A percentile compares a stretch with the other conserved stretches of the same genome.
These are phyloP conservation scores for Solanum aculeatissimum DNA, from an alignment of 305 asterid genomes.

Conservation along the genomic window DNA sequence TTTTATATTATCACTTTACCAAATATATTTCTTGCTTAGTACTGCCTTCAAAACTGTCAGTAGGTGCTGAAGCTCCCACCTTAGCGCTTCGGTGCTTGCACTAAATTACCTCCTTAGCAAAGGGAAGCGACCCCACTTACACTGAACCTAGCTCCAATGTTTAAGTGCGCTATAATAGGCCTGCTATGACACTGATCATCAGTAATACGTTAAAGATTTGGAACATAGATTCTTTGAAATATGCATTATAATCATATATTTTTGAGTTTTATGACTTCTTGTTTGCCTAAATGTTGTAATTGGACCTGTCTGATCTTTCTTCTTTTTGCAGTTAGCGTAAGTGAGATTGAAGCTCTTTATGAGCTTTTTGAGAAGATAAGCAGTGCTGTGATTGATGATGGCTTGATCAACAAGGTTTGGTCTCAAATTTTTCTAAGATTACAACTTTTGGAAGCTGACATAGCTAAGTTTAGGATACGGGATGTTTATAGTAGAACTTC, in stretches of 20 bases:
- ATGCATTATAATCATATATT: not conserved
- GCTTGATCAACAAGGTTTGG: conserved; percentile 84
- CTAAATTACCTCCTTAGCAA: not conserved
- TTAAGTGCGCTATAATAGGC: not conserved
- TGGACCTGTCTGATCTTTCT: not conserved
- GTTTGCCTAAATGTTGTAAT: not conserved
- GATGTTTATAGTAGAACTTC: not conserved
- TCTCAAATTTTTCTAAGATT: not conserved
- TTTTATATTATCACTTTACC: not conserved
- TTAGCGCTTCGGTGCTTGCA: not conserved
- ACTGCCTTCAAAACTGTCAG: not conserved
- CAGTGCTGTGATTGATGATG: conserved; percentile 97
- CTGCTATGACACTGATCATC: not conserved
- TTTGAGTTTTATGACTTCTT: not conserved
- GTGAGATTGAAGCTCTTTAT: conserved; percentile 95
- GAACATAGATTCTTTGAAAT: not conserved
- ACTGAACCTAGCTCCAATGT: not conserved
- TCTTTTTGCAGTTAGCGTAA: conserved; percentile 73
- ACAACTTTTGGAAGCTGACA: not conserved
- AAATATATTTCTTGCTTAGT: not conserved
- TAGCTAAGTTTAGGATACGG: not conserved
- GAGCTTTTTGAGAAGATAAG: conserved; percentile 95
- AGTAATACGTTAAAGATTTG: not conserved
- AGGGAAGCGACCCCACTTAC: not conserved
- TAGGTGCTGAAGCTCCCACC: not conserved